phyloP scores from a whole-genome alignment of 1,139 yeast genomes.

The Casaregolazyma suthepensis region DNA sequence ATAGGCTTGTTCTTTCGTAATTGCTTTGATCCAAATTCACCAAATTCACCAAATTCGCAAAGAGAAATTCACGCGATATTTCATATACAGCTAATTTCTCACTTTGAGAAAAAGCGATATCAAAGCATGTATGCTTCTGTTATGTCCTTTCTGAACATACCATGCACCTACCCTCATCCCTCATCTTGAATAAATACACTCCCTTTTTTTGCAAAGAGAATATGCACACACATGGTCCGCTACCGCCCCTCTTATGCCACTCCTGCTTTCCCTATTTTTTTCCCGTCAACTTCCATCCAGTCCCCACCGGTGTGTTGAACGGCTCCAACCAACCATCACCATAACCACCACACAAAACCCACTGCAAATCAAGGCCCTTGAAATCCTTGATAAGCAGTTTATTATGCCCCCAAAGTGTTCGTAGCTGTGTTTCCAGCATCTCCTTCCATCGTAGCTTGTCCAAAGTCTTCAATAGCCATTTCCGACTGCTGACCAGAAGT shows the following conservation, averaged over 20 bases:
- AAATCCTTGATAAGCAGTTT: conserved; percentile 50
- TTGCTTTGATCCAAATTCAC: background rate
- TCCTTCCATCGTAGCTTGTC: conserved; percentile 46
- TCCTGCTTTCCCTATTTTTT: conserved; percentile 19
- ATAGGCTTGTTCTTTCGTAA: background rate
- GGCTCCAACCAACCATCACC: conserved; percentile 69
- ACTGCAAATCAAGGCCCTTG: conserved; percentile 53
- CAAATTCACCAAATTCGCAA: too few relatives aligned
- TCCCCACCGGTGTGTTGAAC: conserved; percentile 62
- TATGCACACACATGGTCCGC: too few relatives aligned
- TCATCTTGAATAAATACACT: too few relatives aligned
- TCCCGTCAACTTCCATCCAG: conserved; percentile 61
- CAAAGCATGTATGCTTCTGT: too few relatives aligned
- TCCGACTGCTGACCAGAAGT: conserved; percentile 42
- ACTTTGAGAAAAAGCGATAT: too few relatives aligned
- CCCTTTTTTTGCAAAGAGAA: too few relatives aligned
- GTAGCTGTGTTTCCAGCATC: conserved; percentile 44
- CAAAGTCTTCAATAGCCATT: conserved; percentile 46
- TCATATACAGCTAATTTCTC: too few relatives aligned
- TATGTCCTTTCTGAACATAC: too few relatives aligned
- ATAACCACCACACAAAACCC: conserved; percentile 59
- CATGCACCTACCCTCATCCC: too few relatives aligned
- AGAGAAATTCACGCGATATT: too few relatives aligned
- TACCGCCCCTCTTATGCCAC: too few relatives aligned
- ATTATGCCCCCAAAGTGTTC: conserved; percentile 43